phyloP scores from a whole-genome alignment of 1,139 yeast genomes.

The Zygoascus sp. region DNA sequence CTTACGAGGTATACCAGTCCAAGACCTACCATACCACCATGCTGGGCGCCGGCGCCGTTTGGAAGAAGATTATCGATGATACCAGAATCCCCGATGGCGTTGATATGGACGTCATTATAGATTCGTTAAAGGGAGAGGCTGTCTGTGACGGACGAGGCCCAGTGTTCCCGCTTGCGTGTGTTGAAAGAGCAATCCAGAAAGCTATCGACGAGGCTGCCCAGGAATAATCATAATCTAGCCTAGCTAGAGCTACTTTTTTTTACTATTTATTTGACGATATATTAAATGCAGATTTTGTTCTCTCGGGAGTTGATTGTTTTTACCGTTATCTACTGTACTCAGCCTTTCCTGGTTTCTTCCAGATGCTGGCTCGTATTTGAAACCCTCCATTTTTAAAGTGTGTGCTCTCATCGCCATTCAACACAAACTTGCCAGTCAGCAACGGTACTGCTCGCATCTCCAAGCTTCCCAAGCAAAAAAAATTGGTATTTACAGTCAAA shows the following conservation, averaged over 20 bases:
- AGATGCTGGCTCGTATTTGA: too few species aligned
- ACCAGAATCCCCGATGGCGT: constrained; percentile 41
- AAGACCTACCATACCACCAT: constrained; percentile 40
- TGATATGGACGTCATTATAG: constrained; percentile 58
- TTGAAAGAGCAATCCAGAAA: constrained; percentile 23
- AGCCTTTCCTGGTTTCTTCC: too few species aligned
- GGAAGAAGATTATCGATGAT: constrained; percentile 57
- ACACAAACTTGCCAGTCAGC: too few species aligned
- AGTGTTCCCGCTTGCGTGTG: constrained; percentile 46
- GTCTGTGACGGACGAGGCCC: constrained; percentile 82
- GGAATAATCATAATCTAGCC: not conserved
- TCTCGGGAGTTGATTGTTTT: too few species aligned
- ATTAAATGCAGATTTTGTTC: too few species aligned
- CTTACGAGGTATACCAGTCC: constrained; percentile 29
- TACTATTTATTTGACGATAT: too few species aligned
- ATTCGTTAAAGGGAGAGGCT: constrained; percentile 58
- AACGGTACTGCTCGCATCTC: too few species aligned
- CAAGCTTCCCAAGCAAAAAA: too few species aligned
- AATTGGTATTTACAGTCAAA: too few species aligned
- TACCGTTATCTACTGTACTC: too few species aligned
- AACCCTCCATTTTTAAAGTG: too few species aligned
- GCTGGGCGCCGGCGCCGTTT: constrained; percentile 70
- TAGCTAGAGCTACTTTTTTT: not conserved
- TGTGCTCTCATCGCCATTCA: too few species aligned
- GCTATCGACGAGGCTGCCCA: constrained; percentile 12